These are phyloP conservation scores for Fraxinus nigra DNA, from an alignment of 305 asterid genomes.

Conservation along the genomic window DNA sequence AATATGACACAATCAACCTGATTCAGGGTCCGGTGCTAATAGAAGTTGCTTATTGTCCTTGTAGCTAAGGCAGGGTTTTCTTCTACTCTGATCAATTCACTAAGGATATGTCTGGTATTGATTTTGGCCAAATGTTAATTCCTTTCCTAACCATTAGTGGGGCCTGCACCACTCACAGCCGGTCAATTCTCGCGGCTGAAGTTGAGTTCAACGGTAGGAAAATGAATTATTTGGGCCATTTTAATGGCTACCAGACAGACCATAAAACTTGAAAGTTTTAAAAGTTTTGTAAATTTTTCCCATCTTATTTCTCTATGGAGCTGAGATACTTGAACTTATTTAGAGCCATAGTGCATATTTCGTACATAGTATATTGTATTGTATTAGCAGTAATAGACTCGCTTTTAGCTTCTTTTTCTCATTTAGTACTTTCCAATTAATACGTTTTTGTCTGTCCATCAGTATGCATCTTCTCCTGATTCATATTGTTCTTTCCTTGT, in stretches of 20 bases:
- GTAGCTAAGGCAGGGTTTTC: neutral
- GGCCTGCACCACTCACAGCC: too few relatives aligned
- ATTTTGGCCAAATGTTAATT: too few relatives aligned
- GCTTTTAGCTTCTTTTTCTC: neutral
- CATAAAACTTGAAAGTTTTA: neutral
- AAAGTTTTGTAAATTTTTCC: neutral
- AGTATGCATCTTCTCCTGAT: neutral
- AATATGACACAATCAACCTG: neutral
- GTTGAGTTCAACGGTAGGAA: too few relatives aligned
- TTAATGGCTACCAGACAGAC: too few relatives aligned
- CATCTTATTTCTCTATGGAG: neutral
- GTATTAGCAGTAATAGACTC: neutral
- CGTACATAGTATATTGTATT: neutral
- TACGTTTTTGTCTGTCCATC: neutral
- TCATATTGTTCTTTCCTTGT: neutral
- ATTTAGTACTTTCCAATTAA: neutral
- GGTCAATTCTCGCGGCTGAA: too few relatives aligned
- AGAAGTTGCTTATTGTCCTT: neutral
- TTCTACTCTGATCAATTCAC: neutral
- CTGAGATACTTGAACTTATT: neutral
- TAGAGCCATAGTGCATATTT: too few relatives aligned
- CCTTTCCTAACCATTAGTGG: too few relatives aligned
- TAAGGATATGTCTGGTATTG: too few relatives aligned
- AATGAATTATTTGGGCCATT: too few relatives aligned
- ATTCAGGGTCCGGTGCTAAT: neutral